Evolutionary conservation across 495 filamentous ascomycete species (phyloP).

Genomic region (Lentithecium fluviatile): DNA sequence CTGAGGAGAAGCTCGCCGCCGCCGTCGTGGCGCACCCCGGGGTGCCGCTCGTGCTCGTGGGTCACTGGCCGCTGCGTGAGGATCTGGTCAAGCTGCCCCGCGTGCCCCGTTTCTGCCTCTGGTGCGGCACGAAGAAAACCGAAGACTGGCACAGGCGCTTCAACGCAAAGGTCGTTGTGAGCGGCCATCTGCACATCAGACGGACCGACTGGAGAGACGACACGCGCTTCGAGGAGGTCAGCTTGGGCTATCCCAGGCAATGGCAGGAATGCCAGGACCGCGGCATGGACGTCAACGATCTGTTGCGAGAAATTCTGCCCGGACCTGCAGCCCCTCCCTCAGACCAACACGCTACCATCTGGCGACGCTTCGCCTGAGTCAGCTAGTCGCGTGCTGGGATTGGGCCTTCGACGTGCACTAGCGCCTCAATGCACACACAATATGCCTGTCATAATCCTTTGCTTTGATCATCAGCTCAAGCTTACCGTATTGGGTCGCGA

Average conservation of each 20-base stretch:
- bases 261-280: constrained; percentile 43
- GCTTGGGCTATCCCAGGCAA: constrained; percentile 44
- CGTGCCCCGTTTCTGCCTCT: constrained; percentile 42
- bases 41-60: constrained; percentile 40
- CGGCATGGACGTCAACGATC: constrained; percentile 41
- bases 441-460: no score
- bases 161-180: constrained; percentile 45
- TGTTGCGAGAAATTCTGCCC: constrained; percentile 44
- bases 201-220: constrained; percentile 45
- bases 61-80: constrained; percentile 45
- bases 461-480: no score
- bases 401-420: no score
- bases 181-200: constrained; percentile 44
- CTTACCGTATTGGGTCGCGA: no score
- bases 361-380: constrained; percentile 28
- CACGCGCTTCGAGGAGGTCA: constrained; percentile 44
- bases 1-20: constrained; percentile 38
- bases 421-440: no score
- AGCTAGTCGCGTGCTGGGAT: no score
- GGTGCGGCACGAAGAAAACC: constrained; percentile 46
- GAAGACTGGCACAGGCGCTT: constrained; percentile 44
- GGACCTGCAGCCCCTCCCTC: constrained; percentile 28
- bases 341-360: constrained; percentile 26
- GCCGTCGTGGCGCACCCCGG: constrained; percentile 32
- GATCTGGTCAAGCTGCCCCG: constrained; percentile 42